Conservation (phyloP, 1,284 basidiomycete genomes). For the Trichosporon sp. region DNA sequence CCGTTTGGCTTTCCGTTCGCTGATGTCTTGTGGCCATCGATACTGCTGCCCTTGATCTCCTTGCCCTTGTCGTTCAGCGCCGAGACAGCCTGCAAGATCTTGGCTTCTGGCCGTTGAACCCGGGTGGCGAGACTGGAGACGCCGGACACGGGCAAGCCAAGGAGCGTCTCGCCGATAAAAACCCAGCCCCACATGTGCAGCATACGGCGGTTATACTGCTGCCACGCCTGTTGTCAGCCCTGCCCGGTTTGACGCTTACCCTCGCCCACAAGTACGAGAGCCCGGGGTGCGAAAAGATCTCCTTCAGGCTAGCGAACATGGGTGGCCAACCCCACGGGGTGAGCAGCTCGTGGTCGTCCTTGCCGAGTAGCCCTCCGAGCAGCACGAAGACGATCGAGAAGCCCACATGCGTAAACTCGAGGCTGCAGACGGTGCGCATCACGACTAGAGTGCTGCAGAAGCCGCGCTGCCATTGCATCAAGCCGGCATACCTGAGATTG, state of each 20-base stretch:
- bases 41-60: background rate
- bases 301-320: conserved; percentile 41
- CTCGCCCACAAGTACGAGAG: conserved; percentile 48
- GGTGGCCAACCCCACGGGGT: conserved; percentile 53
- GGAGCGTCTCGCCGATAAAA: conserved; percentile 45
- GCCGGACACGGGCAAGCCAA: conserved; percentile 47
- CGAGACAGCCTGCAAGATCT: background rate
- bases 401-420: conserved; percentile 34
- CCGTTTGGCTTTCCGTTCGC: background rate
- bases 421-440: conserved; percentile 35
- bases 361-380: conserved; percentile 42
- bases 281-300: conserved; percentile 45
- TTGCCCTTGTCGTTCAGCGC: conserved; percentile 4
- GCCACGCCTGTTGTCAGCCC: conserved; percentile 45
- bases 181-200: conserved; percentile 48
- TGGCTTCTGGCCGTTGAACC: conserved; percentile 20
- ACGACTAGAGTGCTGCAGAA: conserved; percentile 39
- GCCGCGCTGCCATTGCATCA: conserved; percentile 36
- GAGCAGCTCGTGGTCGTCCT: conserved; percentile 41
- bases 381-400: conserved; percentile 31
- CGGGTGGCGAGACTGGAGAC: conserved; percentile 15
- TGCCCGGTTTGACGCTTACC: conserved; percentile 32
- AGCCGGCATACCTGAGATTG: conserved; percentile 29
- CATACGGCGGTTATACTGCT: conserved; percentile 46
- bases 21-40: background rate